Evolutionary conservation across 805 yeast genomes (phyloP).

Genomic region (Cephaloascus fragrans): DNA sequence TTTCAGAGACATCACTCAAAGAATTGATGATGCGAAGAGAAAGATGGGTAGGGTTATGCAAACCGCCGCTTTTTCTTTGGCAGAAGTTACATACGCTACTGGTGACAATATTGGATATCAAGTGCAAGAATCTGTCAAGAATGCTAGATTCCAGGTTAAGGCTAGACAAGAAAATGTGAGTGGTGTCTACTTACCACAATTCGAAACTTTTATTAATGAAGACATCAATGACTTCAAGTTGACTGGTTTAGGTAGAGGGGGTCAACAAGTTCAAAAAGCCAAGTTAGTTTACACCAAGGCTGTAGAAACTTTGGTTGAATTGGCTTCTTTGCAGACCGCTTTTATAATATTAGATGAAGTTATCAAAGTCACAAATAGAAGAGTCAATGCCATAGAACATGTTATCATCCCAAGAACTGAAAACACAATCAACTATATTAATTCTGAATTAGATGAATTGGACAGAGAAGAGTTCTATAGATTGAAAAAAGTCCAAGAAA

Average conservation of each 20-base stretch:
- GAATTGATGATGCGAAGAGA: conserved; percentile 90
- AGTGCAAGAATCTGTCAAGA: conserved; percentile 87
- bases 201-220: conserved; percentile 76
- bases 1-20: conserved; percentile 87
- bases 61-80: conserved; percentile 93
- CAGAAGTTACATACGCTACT: conserved; percentile 95
- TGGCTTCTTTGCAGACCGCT: conserved; percentile 95
- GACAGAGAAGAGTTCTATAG: conserved; percentile 98
- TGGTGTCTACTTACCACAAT: conserved; percentile 91
- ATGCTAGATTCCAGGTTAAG: conserved; percentile 82
- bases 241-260: conserved; percentile 97
- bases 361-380: conserved; percentile 93
- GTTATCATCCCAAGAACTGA: conserved; percentile 97
- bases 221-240: conserved; percentile 87
- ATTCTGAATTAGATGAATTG: conserved; percentile 92
- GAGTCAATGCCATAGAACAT: conserved; percentile 98
- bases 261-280: conserved; percentile 95
- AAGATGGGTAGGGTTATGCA: conserved; percentile 99
- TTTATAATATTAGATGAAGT: conserved; percentile 95
- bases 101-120: conserved; percentile 94
- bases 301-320: conserved; percentile 92
- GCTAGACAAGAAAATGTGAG: conserved; percentile 94
- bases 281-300: conserved; percentile 89
- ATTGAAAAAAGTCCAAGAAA: conserved; percentile 91
- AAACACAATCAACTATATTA: conserved; percentile 84